Percentiles rank a stretch among this genome's conserved stretches.
Conservation (phyloP, 2,329 filamentous ascomycete genomes). For the Ceratocystis harringtonii region DNA sequence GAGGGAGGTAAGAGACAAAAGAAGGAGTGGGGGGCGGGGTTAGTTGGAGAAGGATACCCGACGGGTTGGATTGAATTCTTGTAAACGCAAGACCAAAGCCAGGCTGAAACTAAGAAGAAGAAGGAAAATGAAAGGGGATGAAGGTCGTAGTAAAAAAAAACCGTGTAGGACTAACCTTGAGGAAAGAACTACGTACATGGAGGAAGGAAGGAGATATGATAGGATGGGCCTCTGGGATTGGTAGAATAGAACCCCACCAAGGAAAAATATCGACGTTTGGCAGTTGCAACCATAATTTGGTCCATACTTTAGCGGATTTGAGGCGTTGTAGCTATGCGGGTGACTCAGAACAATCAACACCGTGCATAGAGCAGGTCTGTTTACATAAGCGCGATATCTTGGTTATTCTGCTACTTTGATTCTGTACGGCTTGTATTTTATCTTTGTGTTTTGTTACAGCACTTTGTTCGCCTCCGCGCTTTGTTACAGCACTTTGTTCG, state of each 20-base stretch:
- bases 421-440: too few relatives aligned
- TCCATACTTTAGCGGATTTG: not conserved
- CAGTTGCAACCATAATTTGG: not conserved
- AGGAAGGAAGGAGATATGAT: not conserved
- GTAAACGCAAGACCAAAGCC: not conserved
- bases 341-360: not conserved
- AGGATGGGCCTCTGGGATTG: not conserved
- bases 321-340: not conserved
- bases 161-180: not conserved
- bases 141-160: not conserved
- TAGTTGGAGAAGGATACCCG: not conserved
- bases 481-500: too few relatives aligned
- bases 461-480: too few relatives aligned
- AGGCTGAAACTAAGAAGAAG: not conserved
- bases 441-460: too few relatives aligned
- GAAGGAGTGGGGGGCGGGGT: not conserved
- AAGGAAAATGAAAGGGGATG: not conserved
- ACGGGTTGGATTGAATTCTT: not conserved
- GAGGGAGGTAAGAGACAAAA: not conserved
- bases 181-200: not conserved
- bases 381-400: too few relatives aligned
- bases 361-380: not conserved
- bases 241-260: conserved; percentile 6
- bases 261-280: not conserved
- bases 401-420: too few relatives aligned